phyloP scores from a whole-genome alignment of 2,329 filamentous ascomycete species.

The Aureobasidium sp. region DNA sequence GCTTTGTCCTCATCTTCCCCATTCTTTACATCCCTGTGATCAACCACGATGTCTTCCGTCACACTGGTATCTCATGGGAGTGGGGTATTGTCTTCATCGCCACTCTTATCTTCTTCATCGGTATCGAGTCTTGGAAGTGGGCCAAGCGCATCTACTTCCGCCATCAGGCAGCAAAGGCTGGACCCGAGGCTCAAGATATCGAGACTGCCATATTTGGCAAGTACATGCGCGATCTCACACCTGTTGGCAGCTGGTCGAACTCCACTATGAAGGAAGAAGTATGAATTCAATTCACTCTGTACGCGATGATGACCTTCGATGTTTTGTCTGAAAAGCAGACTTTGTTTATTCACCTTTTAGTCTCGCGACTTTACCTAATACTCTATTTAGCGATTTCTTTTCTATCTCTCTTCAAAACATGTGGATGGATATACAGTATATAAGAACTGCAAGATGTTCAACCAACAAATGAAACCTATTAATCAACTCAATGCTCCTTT shows the following conservation, averaged over 20 bases:
- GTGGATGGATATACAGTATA: neutral
- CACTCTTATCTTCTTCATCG: conserved; percentile 52
- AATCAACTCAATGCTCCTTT: neutral
- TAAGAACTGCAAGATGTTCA: neutral
- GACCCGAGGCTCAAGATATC: conserved; percentile 11
- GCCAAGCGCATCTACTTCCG: conserved; percentile 51
- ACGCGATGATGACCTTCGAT: neutral
- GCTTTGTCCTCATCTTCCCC: conserved; percentile 39
- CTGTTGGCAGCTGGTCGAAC: neutral
- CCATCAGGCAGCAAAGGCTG: conserved; percentile 15
- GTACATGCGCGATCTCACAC: conserved; percentile 10
- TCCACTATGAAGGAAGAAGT: neutral
- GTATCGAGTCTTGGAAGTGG: conserved; percentile 61
- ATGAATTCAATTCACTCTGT: neutral
- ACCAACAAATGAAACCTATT: neutral
- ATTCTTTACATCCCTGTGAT: conserved; percentile 58
- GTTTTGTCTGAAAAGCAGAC: neutral
- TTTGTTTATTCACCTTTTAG: neutral
- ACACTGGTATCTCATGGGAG: conserved; percentile 58
- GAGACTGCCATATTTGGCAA: conserved; percentile 16
- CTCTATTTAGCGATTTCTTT: neutral
- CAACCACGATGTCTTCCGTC: conserved; percentile 58
- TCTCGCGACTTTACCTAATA: neutral
- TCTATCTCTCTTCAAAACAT: neutral
- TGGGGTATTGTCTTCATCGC: conserved; percentile 60